Evolutionary conservation across 331 rosid species (phyloP).

Genomic region (Pyracantha coccinea): DNA sequence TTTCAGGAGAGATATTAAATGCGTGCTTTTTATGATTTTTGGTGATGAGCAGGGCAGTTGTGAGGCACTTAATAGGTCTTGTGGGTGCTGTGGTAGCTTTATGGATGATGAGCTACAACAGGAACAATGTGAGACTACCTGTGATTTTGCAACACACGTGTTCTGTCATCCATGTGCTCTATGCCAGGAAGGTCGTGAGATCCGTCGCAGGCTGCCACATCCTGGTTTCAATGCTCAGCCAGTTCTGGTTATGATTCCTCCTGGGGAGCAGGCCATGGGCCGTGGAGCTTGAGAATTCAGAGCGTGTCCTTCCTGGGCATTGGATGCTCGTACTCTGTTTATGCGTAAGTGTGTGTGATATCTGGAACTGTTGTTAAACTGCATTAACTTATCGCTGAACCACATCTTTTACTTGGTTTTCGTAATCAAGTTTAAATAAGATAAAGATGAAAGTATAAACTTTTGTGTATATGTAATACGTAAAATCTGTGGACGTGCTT

Average conservation of each 20-base stretch:
- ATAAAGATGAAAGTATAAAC: background rate
- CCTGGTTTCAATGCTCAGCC: constrained; percentile 87
- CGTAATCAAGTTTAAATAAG: constrained; percentile 16
- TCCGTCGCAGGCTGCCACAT: constrained; percentile 84
- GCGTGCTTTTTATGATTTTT: background rate
- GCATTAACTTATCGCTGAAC: background rate
- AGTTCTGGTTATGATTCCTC: constrained; percentile 80
- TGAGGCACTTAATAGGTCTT: constrained; percentile 65
- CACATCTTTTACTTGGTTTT: constrained; percentile 7
- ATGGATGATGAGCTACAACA: constrained; percentile 56
- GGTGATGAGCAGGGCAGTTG: constrained; percentile 64
- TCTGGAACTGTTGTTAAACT: background rate
- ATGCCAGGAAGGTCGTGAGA: constrained; percentile 96
- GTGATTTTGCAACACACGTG: constrained; percentile 78
- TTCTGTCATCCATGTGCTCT: constrained; percentile 86
- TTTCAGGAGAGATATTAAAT: background rate
- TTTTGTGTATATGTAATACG: background rate
- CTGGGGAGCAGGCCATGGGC: constrained; percentile 77
- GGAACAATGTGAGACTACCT: constrained; percentile 69
- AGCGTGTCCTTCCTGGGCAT: background rate
- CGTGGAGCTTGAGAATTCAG: constrained; percentile 42
- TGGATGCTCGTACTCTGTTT: constrained; percentile 8
- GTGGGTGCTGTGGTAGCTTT: constrained; percentile 78
- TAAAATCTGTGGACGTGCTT: too few species aligned
- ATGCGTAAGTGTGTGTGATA: constrained; percentile 9